Conservation (phyloP, 1,284 basidiomycete species). For the Ustilago curta region DNA sequence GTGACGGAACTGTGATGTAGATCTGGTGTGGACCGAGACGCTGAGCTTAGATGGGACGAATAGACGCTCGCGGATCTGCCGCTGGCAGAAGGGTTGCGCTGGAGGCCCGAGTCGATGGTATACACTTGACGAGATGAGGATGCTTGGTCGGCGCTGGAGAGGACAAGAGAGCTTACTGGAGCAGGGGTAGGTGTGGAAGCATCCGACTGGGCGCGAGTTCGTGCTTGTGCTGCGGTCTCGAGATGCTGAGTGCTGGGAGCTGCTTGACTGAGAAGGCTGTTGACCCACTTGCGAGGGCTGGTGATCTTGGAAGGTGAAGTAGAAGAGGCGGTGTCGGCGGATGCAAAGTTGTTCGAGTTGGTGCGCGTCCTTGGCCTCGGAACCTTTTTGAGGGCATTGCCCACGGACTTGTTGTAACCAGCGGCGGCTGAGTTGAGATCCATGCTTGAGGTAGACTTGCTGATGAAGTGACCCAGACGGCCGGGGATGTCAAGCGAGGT, state of each 20-base stretch:
- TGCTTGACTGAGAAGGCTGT: constrained; percentile 31
- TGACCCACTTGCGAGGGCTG: constrained; percentile 51
- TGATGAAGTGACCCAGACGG: constrained; percentile 37
- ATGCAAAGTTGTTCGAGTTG: constrained; percentile 21
- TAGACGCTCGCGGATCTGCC: constrained; percentile 32
- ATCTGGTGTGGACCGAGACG: constrained; percentile 44
- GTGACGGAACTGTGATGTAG: constrained; percentile 35
- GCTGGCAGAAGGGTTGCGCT: constrained; percentile 17
- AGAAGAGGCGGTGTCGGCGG: constrained; percentile 11
- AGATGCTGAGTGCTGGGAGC: constrained; percentile 27
- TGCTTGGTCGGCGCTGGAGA: constrained; percentile 6
- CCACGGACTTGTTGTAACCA: constrained; percentile 12
- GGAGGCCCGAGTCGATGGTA: constrained; percentile 42
- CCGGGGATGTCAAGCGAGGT: constrained; percentile 46
- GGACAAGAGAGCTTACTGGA: constrained; percentile 39
- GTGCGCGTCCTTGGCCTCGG: constrained; percentile 29
- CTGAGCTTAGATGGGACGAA: constrained; percentile 46
- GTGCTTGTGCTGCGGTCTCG: constrained; percentile 42
- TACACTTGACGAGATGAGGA: constrained; percentile 26
- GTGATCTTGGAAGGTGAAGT: constrained; percentile 28
- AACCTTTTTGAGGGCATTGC: constrained; percentile 31
- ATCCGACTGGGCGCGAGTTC: constrained; percentile 24
- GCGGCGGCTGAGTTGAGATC: constrained; percentile 25
- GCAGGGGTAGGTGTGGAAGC: constrained; percentile 22
- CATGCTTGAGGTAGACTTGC: constrained; percentile 40